These are phyloP conservation scores for Colletotrichum graminicola DNA, from an alignment of 2,329 filamentous ascomycete species.

Conservation along the genomic window DNA sequence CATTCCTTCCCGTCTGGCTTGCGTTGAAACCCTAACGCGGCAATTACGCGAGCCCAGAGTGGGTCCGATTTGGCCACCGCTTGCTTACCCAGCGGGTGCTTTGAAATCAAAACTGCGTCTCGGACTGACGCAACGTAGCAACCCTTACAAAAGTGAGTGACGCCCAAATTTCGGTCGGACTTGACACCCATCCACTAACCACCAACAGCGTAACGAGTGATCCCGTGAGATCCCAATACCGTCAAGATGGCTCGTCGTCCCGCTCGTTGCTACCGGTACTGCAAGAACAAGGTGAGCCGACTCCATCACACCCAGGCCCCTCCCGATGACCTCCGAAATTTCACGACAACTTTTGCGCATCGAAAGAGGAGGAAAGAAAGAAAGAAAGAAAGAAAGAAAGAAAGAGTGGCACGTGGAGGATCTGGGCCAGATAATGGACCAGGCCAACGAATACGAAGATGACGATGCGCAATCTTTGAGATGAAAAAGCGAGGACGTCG, in stretches of 20 bases:
- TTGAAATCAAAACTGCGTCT: constrained; percentile 64
- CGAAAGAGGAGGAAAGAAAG: constrained; percentile 12
- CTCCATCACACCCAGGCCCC: constrained; percentile 11
- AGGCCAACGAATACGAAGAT: background rate
- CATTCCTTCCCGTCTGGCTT: background rate
- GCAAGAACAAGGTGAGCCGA: constrained; percentile 97
- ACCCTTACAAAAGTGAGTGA: constrained; percentile 36
- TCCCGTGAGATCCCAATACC: constrained; percentile 59
- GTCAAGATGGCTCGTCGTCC: constrained; percentile 99
- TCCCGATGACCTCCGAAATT: constrained; percentile 16
- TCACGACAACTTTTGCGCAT: constrained; percentile 34
- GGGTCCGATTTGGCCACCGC: constrained; percentile 25
- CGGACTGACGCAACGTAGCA: constrained; percentile 47
- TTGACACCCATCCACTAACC: constrained; percentile 50
- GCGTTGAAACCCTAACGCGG: constrained; percentile 13
- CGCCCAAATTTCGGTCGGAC: constrained; percentile 41
- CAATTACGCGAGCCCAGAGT: constrained; percentile 27
- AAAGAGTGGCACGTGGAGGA: background rate
- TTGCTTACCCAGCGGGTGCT: constrained; percentile 54
- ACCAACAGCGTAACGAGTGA: constrained; percentile 50
- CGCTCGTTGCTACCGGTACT: constrained; percentile 99
- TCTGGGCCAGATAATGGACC: background rate
- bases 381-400: background rate
- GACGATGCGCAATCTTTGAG: constrained; percentile 1
- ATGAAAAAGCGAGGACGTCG: background rate